A percentile compares a stretch with the other conserved stretches of the same genome.
These are phyloP conservation scores for Metschnikowia santaceciliae DNA, from an alignment of 805 yeast species.

Conservation along the genomic window DNA sequence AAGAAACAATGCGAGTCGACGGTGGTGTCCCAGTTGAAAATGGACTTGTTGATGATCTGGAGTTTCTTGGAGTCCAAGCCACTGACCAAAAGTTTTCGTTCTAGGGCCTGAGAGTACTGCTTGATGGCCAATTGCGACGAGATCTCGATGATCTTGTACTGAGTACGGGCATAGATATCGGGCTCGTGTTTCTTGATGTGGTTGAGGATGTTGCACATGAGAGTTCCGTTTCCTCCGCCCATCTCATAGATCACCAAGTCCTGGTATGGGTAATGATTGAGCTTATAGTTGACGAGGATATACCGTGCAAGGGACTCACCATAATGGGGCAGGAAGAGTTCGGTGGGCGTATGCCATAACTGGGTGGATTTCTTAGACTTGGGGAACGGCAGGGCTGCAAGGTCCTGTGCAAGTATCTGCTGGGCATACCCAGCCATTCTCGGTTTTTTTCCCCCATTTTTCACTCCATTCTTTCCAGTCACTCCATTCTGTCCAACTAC, in stretches of 20 bases:
- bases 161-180: conserved; percentile 64
- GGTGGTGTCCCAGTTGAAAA: conserved; percentile 64
- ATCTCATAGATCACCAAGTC: conserved; percentile 78
- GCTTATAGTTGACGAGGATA: conserved; percentile 64
- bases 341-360: conserved; percentile 89
- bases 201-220: conserved; percentile 71
- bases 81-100: conserved; percentile 28
- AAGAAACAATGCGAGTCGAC: conserved; percentile 70
- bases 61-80: conserved; percentile 55
- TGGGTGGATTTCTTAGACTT: conserved; percentile 46
- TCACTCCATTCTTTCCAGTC: neutral
- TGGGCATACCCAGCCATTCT: conserved; percentile 25
- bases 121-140: conserved; percentile 57
- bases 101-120: conserved; percentile 42
- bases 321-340: conserved; percentile 76
- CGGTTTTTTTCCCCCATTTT: neutral
- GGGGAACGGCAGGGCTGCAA: conserved; percentile 14
- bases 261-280: conserved; percentile 62
- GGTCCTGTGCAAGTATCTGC: conserved; percentile 21
- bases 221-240: conserved; percentile 89
- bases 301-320: conserved; percentile 86
- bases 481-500: too few species aligned
- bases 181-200: conserved; percentile 61
- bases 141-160: conserved; percentile 71
- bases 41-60: conserved; percentile 66